phyloP scores from a whole-genome alignment of 352 stramenopile species.

The Pythium utonaiense region DNA sequence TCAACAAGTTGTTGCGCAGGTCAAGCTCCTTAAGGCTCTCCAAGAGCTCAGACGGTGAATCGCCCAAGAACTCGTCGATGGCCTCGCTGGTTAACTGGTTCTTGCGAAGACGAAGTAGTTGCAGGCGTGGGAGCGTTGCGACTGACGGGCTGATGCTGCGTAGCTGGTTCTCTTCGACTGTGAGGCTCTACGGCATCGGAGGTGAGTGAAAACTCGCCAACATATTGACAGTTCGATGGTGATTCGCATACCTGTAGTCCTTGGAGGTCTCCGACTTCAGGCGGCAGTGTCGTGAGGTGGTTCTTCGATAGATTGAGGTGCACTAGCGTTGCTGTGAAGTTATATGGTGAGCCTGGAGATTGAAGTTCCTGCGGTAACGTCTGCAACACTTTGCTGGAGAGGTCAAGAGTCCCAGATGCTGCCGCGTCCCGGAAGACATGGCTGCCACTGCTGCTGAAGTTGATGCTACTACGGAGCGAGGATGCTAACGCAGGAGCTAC shows the following conservation, averaged over 20 bases:
- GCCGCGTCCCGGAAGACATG: conserved; percentile 57
- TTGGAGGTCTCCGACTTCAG: conserved; percentile 38
- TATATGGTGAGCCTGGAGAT: conserved; percentile 17
- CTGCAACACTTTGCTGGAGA: conserved; percentile 33
- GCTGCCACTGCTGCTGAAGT: conserved; percentile 16
- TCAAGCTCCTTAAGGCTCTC: conserved; percentile 53
- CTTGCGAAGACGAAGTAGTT: conserved; percentile 67
- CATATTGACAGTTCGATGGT: too few relatives aligned
- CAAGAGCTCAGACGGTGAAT: background rate
- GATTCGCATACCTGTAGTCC: conserved; percentile 39
- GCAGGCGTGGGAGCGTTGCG: conserved; percentile 39
- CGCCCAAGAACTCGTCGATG: conserved; percentile 39
- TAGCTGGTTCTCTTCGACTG: conserved; percentile 63
- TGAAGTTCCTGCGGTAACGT: conserved; percentile 30
- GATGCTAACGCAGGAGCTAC: background rate
- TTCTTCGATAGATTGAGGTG: conserved; percentile 75
- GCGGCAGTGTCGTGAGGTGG: conserved; percentile 39
- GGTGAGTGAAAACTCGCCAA: background rate
- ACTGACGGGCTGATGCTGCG: conserved; percentile 42
- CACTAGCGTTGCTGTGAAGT: conserved; percentile 47
- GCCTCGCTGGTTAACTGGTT: conserved; percentile 55
- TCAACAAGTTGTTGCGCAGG: conserved; percentile 64
- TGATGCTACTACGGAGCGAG: conserved; percentile 16
- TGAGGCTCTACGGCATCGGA: conserved; percentile 42
- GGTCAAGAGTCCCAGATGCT: conserved; percentile 47